Evolutionary conservation across 306 rosid species (phyloP).

Genomic region (Bauhinia variegata): DNA sequence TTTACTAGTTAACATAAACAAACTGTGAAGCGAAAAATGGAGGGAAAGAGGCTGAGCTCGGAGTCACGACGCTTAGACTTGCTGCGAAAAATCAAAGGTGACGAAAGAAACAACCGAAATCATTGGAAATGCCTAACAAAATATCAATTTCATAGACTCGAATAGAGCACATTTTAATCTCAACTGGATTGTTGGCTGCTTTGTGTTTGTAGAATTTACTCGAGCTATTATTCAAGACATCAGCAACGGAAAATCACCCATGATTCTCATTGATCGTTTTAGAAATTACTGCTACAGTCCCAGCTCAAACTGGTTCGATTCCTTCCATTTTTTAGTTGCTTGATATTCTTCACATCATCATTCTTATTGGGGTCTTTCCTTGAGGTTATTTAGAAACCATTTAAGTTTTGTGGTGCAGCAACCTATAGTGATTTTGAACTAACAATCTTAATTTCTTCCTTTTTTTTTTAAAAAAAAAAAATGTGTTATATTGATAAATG

Average conservation of each 20-base stretch:
- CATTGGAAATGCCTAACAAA: not conserved
- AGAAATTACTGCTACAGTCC: slow-evolving; percentile 58
- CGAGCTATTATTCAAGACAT: slow-evolving; percentile 54
- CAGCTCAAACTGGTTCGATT: slow-evolving; percentile 57
- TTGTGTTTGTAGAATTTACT: slow-evolving; percentile 59
- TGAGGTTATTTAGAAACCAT: not conserved
- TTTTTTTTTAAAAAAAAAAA: no score
- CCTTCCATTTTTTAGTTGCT: not conserved
- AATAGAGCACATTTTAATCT: not conserved
- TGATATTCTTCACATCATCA: no score
- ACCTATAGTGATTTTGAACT: not conserved
- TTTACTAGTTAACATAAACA: no score
- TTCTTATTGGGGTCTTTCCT: not conserved
- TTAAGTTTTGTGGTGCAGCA: not conserved
- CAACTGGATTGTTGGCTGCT: not conserved
- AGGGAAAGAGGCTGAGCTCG: slow-evolving; percentile 57
- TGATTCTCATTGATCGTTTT: slow-evolving; percentile 66
- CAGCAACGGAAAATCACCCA: slow-evolving; percentile 59
- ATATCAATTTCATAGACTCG: not conserved
- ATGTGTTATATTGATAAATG: not conserved
- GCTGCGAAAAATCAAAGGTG: slow-evolving; percentile 66
- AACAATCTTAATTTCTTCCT: not conserved
- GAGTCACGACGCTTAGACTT: slow-evolving; percentile 41
- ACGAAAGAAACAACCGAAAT: not conserved
- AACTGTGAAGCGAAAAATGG: slow-evolving; percentile 52